phyloP scores from a whole-genome alignment of 257 asterid genomes.

The Solanum ossicruentum region DNA sequence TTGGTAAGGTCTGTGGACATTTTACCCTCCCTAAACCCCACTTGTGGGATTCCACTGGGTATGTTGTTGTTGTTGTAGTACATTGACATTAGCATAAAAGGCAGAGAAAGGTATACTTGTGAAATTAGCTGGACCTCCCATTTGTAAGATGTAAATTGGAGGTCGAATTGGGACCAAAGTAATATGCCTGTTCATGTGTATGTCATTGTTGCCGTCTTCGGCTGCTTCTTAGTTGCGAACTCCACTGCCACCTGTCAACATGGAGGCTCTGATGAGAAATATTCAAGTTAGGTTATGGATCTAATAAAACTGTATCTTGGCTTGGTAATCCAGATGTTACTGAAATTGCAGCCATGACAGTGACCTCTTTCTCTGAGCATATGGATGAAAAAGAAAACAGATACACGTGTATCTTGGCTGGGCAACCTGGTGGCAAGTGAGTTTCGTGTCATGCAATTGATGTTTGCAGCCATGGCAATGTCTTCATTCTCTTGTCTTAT shows the following conservation, averaged over 20 bases:
- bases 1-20: no score
- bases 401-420: background rate
- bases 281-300: background rate
- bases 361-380: slow-evolving; percentile 3
- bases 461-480: background rate
- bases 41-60: no score
- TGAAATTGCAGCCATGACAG: slow-evolving; percentile 4
- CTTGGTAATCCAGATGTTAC: background rate
- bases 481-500: background rate
- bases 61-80: no score
- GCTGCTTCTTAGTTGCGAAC: background rate
- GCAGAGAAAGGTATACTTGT: background rate
- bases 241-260: background rate
- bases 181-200: background rate
- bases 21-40: no score
- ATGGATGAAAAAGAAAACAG: background rate
- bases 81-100: background rate
- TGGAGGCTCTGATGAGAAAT: background rate
- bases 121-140: background rate
- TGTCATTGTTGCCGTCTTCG: background rate
- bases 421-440: background rate
- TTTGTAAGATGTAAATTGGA: background rate
- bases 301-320: background rate
- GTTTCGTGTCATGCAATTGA: background rate
- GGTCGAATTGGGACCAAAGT: background rate